Base-by-base conservation (phyloP, 2,329 filamentous ascomycete genomes). In the Drechslerella dactyloides region DNA sequence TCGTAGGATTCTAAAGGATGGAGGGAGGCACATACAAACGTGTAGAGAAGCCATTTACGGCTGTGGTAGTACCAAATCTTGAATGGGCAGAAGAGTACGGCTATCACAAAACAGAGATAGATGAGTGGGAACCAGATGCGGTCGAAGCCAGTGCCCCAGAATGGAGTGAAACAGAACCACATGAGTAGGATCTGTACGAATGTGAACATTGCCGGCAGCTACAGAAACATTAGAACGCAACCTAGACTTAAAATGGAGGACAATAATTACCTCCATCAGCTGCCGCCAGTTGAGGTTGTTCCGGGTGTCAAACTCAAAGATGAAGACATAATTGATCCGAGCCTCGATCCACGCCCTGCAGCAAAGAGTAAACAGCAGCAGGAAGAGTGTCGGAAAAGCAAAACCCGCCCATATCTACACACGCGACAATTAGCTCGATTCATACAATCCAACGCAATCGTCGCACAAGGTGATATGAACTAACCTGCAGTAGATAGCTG, bases 291-390 rank as follows among this genome's bases (percentile, higher is more conserved):
- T 91, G 27, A 97, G 82, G 74, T 89, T 86, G 78, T 94, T 87
- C 66, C 93, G 85, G 60, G 89, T 88, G 81, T 97, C 93, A 78
- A 96, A 94, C 80, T 99, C 94, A 78, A 99, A 99, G 75, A 97
- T 91, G 79, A 97, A 97, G 60, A 89, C 86, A 79, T 97, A 97
- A 78, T 99, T 99, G 80, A 99, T 90, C 80, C 93, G 96, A 78
- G 89, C 87, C 57, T 82, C 82, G 4, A 87, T 86, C 91, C 93
- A 99, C 15, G 96, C 81, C 63, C 88, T 87, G 78, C 93, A 96
- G 77, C 92, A 88, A 37, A 96, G 77, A 77, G 90, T 91, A 78
- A 97, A 97, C n/a, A 96, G 81, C 8, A 89, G 82, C 77, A 96
- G 89, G 19, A 97, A 83, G 50, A 91, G 84, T 3, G 96, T 84